Conservation (phyloP, 106 monocot species). For the Cymbidium sinense region DNA sequence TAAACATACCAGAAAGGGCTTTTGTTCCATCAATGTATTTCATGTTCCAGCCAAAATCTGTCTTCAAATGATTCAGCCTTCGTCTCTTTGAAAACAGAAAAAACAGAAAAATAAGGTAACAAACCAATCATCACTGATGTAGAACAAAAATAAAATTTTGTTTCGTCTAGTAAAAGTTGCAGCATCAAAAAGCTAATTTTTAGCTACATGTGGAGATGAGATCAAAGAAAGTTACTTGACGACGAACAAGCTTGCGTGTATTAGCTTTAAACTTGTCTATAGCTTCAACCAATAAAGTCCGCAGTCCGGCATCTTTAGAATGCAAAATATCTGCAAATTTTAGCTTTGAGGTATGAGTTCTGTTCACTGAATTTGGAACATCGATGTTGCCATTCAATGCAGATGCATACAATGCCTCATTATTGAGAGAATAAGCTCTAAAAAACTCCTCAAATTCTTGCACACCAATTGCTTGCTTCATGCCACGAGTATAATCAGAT, state of each 20-base stretch:
- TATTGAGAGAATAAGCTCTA: conserved; percentile 12
- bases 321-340: conserved; percentile 9
- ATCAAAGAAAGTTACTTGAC: conserved; percentile 40
- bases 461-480: conserved; percentile 89
- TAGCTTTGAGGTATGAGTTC: background rate
- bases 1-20: conserved; percentile 54
- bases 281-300: conserved; percentile 45
- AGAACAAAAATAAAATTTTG: background rate
- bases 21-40: conserved; percentile 70
- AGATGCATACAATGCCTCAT: conserved; percentile 4
- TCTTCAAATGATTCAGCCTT: conserved; percentile 59
- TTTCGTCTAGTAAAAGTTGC: background rate
- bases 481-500: conserved; percentile 79
- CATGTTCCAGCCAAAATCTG: conserved; percentile 76
- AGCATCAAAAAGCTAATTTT: background rate
- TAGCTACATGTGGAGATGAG: background rate
- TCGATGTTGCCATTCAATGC: conserved; percentile 5
- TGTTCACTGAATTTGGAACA: background rate
- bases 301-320: conserved; percentile 25
- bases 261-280: conserved; percentile 69
- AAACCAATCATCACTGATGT: background rate
- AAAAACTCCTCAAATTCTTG: conserved; percentile 86
- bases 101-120: background rate
- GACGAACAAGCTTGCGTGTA: conserved; percentile 73
- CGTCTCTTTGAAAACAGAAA: conserved; percentile 36